Conservation (phyloP, 805 yeast species). For the Kazachstania bromeliacearum region DNA sequence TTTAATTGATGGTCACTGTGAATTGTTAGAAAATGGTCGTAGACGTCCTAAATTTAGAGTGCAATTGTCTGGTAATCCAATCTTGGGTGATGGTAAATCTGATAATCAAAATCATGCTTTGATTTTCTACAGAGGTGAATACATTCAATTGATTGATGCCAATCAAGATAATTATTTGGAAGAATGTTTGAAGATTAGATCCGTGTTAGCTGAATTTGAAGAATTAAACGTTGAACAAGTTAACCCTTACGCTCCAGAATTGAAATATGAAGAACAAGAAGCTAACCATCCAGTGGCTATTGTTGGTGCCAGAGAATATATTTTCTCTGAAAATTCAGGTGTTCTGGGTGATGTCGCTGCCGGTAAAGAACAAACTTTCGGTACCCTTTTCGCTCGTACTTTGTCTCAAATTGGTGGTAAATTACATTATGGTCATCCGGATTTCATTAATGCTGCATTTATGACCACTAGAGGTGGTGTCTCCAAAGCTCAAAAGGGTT, state of each 20-base stretch:
- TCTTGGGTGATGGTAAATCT: conserved; percentile 81
- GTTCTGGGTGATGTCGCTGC: conserved; percentile 85
- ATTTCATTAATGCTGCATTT: conserved; percentile 62
- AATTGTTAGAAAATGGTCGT: conserved; percentile 59
- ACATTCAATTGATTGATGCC: conserved; percentile 76
- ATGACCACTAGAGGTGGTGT: conserved; percentile 87
- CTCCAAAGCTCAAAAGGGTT: conserved; percentile 78
- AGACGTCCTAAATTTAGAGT: conserved; percentile 71
- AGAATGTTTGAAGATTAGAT: conserved; percentile 76
- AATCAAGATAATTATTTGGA: conserved; percentile 80
- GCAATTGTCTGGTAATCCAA: conserved; percentile 74
- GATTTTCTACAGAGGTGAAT: conserved; percentile 77
- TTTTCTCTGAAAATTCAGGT: conserved; percentile 80
- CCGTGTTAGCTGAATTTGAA: conserved; percentile 74
- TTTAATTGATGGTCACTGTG: conserved; percentile 73
- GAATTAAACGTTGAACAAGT: conserved; percentile 66
- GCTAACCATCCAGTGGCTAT: conserved; percentile 65
- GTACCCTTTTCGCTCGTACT: conserved; percentile 77
- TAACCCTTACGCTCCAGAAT: conserved; percentile 71
- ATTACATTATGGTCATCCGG: conserved; percentile 84
- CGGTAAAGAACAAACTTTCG: conserved; percentile 84
- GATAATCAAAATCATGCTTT: conserved; percentile 79
- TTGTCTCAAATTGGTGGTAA: conserved; percentile 79
- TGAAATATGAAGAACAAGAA: conserved; percentile 46
- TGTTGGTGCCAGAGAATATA: conserved; percentile 81